Evolutionary conservation across 257 asterid species (phyloP), one percentile per base, ranked within the genome.

Genomic region (Solanum infundibuliforme): DNA sequence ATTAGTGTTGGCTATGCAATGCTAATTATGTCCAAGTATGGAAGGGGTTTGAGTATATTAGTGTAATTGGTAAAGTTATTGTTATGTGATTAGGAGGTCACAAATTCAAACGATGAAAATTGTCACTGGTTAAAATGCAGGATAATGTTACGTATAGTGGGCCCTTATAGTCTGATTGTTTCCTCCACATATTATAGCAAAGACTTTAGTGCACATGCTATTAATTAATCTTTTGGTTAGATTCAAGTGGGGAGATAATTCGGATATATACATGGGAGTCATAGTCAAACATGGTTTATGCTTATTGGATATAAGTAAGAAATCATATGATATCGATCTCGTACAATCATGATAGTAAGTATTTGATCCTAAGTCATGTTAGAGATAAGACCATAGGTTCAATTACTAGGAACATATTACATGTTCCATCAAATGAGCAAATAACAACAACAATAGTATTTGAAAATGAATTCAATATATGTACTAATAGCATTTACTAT

Each of bases 51-150:
- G 14, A 66, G 34, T n/a, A 6, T 1, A 39, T 39, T 12, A 6
- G 0, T 5, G 3, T 60, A 60, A 4, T 0, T 23, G 29, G 6
- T 4, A 60, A 60, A 60, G 3, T 23, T 60, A 0, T 60, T 60
- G 3, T 2, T 9, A 23, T 23, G 69, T 60, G 1, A 60, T 60
- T 60, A 60, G 14, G 1, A 60, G 1, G 1, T 8, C 7, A 60
- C 0, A n/a, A 1, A 2, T 23, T 60, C 1, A 0, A 60, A 9
- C 13, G 0, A 1, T 60, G 29, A 0, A 18, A 60, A 60, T 0
- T 4, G 0, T 23, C 3, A 4, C 7, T 23, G 0, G 3, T 60
- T 23, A 60, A 60, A 23, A 23, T 60, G 12, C 7, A 23, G 1
- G 5, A 23, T 60, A 23, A 60, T 4, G 7, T 60, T 60, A 4